phyloP scores from a whole-genome alignment of 2,329 filamentous ascomycete species.

The Cladosporium sp. region DNA sequence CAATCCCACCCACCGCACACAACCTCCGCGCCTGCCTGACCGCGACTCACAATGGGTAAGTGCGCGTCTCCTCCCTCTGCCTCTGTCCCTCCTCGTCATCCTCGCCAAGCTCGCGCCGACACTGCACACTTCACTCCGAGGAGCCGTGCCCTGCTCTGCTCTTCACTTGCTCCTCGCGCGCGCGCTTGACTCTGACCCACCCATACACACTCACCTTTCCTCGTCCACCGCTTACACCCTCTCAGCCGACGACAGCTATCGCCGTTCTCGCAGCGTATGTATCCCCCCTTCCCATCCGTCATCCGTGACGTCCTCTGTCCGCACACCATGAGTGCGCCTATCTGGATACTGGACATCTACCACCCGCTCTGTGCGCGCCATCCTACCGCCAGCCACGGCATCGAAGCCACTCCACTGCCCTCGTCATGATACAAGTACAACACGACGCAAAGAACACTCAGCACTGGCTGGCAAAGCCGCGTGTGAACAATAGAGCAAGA shows the following conservation, averaged over 20 bases:
- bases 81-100: neutral
- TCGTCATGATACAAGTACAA: no score
- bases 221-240: slow-evolving; percentile 6
- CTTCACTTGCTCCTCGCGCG: neutral
- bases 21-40: slow-evolving; percentile 4
- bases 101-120: slow-evolving; percentile 1
- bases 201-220: neutral
- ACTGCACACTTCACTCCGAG: neutral
- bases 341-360: slow-evolving; percentile 1
- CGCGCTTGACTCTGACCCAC: slow-evolving; percentile 4
- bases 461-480: no score
- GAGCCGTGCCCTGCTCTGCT: neutral
- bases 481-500: no score
- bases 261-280: slow-evolving; percentile 13
- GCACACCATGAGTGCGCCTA: neutral
- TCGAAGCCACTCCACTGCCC: neutral
- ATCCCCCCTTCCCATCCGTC: neutral
- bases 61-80: neutral
- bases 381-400: neutral
- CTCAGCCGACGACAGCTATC: slow-evolving; percentile 13
- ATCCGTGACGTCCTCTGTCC: neutral
- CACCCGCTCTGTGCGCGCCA: neutral
- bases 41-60: slow-evolving; percentile 11
- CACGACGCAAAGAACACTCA: no score
- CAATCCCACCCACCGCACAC: neutral